Conservation (phyloP, 305 asterid genomes). For the Salvia sclarea region DNA sequence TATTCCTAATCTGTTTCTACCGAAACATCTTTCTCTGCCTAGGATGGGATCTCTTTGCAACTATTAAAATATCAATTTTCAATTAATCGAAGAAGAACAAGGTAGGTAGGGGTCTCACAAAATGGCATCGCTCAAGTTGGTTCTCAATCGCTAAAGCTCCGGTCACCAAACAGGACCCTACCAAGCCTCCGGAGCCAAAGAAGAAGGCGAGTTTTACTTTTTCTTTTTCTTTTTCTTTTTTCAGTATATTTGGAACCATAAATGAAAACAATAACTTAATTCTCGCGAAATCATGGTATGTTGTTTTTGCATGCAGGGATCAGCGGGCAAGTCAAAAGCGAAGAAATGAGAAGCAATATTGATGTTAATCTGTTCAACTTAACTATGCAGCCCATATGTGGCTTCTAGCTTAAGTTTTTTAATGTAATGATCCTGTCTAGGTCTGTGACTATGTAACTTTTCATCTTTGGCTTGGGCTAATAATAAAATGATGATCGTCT, state of each 20-base stretch:
- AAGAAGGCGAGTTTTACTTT: conserved; percentile 47
- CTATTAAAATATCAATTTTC: neutral
- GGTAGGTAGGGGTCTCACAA: conserved; percentile 1
- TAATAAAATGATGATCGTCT: conserved; percentile 32
- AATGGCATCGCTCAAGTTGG: conserved; percentile 62
- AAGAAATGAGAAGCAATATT: conserved; percentile 35
- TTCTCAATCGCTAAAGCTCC: conserved; percentile 49
- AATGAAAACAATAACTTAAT: neutral
- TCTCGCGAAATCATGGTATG: neutral
- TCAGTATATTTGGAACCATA: neutral
- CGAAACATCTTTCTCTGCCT: neutral
- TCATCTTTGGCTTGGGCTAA: conserved; percentile 24
- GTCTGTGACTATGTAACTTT: conserved; percentile 30
- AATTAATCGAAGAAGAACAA: neutral
- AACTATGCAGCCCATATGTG: conserved; percentile 25
- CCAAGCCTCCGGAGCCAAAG: conserved; percentile 56
- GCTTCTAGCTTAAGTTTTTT: conserved; percentile 23
- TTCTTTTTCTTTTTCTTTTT: neutral
- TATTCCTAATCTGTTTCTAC: conserved; percentile 1
- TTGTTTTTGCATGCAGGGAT: conserved; percentile 29
- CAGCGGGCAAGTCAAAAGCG: conserved; percentile 35
- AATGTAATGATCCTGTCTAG: conserved; percentile 29
- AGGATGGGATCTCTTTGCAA: conserved; percentile 12
- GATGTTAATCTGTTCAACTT: conserved; percentile 12
- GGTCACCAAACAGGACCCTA: conserved; percentile 42